Evolutionary conservation across 1,139 yeast species (phyloP).

Genomic region (Arxiozyma telluris): DNA sequence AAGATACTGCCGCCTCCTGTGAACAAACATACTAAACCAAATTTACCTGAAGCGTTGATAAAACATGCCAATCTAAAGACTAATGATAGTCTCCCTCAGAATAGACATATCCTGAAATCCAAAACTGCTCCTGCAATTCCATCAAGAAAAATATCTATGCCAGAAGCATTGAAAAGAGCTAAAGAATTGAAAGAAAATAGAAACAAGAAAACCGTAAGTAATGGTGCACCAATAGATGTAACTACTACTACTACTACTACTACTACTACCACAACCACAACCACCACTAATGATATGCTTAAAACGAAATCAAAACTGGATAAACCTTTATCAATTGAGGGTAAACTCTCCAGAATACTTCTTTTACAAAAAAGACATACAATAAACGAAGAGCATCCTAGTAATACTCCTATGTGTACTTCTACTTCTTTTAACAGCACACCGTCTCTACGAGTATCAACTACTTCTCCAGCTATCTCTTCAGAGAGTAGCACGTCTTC

Average conservation of each 20-base stretch:
- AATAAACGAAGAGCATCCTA: background rate
- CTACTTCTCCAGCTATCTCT: background rate
- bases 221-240: background rate
- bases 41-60: constrained; percentile 15
- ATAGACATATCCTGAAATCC: constrained; percentile 11
- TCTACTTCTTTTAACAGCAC: background rate
- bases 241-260: background rate
- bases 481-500: background rate
- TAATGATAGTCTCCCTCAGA: constrained; percentile 4
- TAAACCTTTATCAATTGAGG: background rate
- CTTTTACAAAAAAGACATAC: constrained; percentile 1
- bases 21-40: constrained; percentile 5
- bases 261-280: background rate
- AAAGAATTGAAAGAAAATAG: constrained; percentile 12
- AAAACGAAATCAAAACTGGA: background rate
- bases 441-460: background rate
- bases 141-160: constrained; percentile 24
- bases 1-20: background rate
- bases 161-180: constrained; percentile 28
- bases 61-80: constrained; percentile 5
- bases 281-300: background rate
- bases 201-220: background rate
- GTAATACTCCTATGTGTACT: background rate
- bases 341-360: constrained; percentile 8
- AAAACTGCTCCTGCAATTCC: constrained; percentile 23